These are phyloP conservation scores for Fragaria vesca DNA, from an alignment of 306 rosid species.

Conservation along the genomic window DNA sequence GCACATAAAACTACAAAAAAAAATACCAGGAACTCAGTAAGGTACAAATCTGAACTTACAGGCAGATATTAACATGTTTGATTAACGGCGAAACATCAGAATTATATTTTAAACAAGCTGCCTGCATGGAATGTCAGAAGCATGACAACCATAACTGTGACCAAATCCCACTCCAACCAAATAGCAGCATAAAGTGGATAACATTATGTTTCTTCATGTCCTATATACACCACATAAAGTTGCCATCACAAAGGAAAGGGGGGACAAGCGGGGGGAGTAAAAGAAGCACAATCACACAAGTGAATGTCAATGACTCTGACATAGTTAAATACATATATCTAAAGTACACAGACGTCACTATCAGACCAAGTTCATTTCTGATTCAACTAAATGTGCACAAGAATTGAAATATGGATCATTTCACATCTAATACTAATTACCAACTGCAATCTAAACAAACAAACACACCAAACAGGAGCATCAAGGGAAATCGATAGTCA, in stretches of 20 bases:
- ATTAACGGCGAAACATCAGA: conserved; percentile 27
- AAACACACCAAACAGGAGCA: conserved; percentile 14
- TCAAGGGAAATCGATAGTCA: background rate
- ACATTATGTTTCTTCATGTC: background rate
- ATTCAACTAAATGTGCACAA: background rate
- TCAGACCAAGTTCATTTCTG: background rate
- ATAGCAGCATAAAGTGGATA: background rate
- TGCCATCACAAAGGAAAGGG: background rate
- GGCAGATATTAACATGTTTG: conserved; percentile 20
- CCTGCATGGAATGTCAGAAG: conserved; percentile 28
- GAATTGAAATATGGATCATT: background rate
- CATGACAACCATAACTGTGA: conserved; percentile 3
- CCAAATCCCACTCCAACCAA: background rate
- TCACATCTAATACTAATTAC: background rate
- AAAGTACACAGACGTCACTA: background rate
- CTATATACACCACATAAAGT: background rate
- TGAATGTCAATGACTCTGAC: background rate
- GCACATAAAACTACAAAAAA: conserved; percentile 10
- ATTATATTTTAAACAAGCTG: conserved; percentile 29
- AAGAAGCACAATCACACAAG: background rate
- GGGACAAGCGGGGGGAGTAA: background rate
- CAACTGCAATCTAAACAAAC: background rate
- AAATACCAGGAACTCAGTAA: conserved; percentile 4
- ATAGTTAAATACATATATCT: background rate
- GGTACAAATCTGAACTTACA: conserved; percentile 23